Evolutionary conservation across 768 basidiomycete genomes (phyloP), one percentile per base, ranked within the genome.

Genomic region (Favolaschia claudopus): DNA sequence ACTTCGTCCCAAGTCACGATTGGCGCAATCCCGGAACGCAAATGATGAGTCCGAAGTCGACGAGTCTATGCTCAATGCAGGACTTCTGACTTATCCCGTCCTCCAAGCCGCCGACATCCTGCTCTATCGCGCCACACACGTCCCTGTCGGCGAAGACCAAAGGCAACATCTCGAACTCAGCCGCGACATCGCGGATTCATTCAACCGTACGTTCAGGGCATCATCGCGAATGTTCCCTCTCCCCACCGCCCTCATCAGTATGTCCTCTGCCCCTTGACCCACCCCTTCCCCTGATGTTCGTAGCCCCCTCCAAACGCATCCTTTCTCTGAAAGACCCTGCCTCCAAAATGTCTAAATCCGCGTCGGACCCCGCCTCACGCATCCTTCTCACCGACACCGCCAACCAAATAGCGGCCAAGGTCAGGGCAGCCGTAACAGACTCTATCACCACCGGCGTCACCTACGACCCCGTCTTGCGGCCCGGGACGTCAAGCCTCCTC

Each of bases 81-180:
- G 96, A 1, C 76, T 98, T 20, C 87, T 98, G 64, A 93, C 93
- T 2, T 97, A 98, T 72, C 96, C 96, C 0, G 86, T 96, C 13
- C 80, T 99, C 0, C 95, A 97, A 79, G 93, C 94, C 0, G 96
- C 95, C 2, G 96, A 99, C 68, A 90, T 98, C 42, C 79, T 98
- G 7, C 79, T 86, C 0, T 97, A 98, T 71, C 85, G 95, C 65
- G 86, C 95, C 2, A 96, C 95, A 0, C 92, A 95, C 70, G 91
- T 99, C 1, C 96, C 96, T 0, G 96, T 99, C 5, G 96, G 96
- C 24, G 95, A 98, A 68, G 96, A 99, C 72, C 96, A 98, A 69
- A 85, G 87, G 20, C 96, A 99, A 76, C 96, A 99, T 68, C 83
- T 98, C 37, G 95, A 97, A 67, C 85, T 99, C 0, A 83, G 84